Conservation (phyloP, 257 asterid species). For the Solanum etuberosum region DNA sequence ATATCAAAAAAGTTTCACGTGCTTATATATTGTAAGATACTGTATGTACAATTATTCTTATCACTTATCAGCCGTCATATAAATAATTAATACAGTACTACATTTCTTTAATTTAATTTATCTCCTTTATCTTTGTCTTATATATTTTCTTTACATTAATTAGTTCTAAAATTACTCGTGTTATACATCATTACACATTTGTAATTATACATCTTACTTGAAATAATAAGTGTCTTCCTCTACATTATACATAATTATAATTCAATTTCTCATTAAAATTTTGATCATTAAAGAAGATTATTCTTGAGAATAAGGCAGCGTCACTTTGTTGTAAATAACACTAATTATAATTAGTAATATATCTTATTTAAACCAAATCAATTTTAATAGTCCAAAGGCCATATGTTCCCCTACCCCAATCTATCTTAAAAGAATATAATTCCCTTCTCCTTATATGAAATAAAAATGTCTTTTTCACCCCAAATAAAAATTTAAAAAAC, state of each 20-base stretch:
- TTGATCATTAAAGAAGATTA: background rate
- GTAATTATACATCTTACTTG: background rate
- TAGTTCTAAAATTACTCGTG: background rate
- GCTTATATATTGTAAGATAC: background rate
- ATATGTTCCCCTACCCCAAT: background rate
- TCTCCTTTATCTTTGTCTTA: background rate
- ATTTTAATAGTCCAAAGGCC: background rate
- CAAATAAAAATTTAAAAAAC: background rate
- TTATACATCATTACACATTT: background rate
- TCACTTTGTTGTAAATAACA: background rate
- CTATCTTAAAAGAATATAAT: background rate
- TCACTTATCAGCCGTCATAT: constrained; percentile 1
- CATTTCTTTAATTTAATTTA: background rate
- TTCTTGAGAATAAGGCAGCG: background rate
- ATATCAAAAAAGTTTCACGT: constrained; percentile 7
- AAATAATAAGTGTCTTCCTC: background rate
- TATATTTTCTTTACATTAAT: background rate
- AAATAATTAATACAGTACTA: background rate
- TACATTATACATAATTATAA: background rate
- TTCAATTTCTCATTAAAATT: background rate
- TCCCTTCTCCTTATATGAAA: background rate
- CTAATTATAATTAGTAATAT: background rate
- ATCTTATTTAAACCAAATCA: background rate
- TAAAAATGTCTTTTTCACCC: background rate
- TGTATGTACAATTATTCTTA: background rate